Percentiles rank a stretch among this genome's conserved stretches.
Conservation (phyloP, 1,139 yeast genomes). For the Candida sanyaensis region DNA sequence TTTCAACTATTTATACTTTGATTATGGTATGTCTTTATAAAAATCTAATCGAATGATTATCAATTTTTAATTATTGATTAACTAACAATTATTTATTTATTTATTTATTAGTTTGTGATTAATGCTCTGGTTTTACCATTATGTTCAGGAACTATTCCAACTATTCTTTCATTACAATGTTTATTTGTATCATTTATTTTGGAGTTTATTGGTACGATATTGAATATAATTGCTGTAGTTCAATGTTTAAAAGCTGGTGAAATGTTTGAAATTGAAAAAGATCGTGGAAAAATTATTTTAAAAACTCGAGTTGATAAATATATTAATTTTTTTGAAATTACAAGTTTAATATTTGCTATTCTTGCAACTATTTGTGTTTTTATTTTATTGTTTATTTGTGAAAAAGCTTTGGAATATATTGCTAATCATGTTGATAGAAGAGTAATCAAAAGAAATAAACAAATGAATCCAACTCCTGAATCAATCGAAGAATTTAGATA, state of each 20-base stretch:
- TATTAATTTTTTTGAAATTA: constrained; percentile 18
- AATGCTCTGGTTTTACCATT: constrained; percentile 24
- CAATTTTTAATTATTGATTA: constrained; percentile 2
- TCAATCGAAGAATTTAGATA: constrained; percentile 11
- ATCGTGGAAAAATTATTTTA: constrained; percentile 13
- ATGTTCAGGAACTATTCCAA: constrained; percentile 23
- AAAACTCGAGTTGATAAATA: constrained; percentile 28
- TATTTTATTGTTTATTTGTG: constrained; percentile 13
- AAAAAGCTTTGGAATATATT: constrained; percentile 19
- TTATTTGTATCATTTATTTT: constrained; percentile 15
- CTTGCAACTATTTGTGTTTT: constrained; percentile 15
- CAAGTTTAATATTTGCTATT: constrained; percentile 16
- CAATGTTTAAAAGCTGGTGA: constrained; percentile 20
- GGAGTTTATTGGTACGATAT: constrained; percentile 23
- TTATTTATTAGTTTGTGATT: constrained; percentile 22
- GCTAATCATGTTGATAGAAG: constrained; percentile 23
- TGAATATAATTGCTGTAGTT: constrained; percentile 22
- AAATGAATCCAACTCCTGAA: constrained; percentile 4
- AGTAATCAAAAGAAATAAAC: constrained; percentile 9
- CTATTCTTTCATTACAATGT: constrained; percentile 18
- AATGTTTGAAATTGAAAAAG: constrained; percentile 29
- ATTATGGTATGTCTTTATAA: constrained; percentile 27
- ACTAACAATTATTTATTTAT: constrained; percentile 12
- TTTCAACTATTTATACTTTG: constrained; percentile 29
- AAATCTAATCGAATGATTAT: background rate